Percentiles rank a stretch among this genome's conserved stretches.
These are phyloP conservation scores for Maudiozyma humilis DNA, from an alignment of 1,139 yeast genomes.

Conservation along the genomic window DNA sequence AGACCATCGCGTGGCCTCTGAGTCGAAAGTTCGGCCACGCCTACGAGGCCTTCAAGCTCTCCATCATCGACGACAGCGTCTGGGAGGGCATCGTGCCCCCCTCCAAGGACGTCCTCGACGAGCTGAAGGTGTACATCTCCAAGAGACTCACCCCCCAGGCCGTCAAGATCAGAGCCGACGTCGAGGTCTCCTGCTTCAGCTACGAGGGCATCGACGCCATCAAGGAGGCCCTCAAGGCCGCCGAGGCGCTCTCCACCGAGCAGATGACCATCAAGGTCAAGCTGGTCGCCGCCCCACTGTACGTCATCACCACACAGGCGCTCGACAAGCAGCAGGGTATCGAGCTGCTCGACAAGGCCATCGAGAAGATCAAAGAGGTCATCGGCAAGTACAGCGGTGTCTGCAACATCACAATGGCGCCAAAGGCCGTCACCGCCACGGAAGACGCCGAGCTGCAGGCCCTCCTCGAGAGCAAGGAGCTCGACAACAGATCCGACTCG, in stretches of 20 bases:
- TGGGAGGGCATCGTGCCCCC: constrained; percentile 76
- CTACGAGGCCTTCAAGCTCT: constrained; percentile 92
- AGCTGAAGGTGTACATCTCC: constrained; percentile 75
- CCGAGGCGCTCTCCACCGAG: constrained; percentile 78
- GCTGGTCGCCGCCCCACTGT: constrained; percentile 95
- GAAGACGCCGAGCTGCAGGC: constrained; percentile 98
- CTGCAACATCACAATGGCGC: constrained; percentile 92
- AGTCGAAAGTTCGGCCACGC: constrained; percentile 95
- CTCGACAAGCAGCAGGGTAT: constrained; percentile 87
- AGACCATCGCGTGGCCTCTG: constrained; percentile 93
- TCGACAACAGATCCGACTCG: constrained; percentile 54
- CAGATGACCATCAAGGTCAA: constrained; percentile 82
- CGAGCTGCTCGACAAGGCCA: constrained; percentile 67
- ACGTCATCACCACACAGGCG: constrained; percentile 87
- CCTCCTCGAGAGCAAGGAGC: constrained; percentile 68
- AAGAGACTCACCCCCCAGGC: constrained; percentile 97
- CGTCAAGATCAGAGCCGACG: constrained; percentile 93
- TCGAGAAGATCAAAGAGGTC: constrained; percentile 60
- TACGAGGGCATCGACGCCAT: constrained; percentile 98
- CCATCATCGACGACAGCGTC: constrained; percentile 84
- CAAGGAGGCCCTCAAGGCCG: constrained; percentile 77
- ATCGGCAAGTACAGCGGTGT: constrained; percentile 75
- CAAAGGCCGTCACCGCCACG: constrained; percentile 96
- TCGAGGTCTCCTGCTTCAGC: constrained; percentile 93
- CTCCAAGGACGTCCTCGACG: constrained; percentile 57